Evolutionary conservation across 805 yeast species (phyloP), one percentile per base, ranked within the genome.

Genomic region (Suhomyces tanzawaensis): DNA sequence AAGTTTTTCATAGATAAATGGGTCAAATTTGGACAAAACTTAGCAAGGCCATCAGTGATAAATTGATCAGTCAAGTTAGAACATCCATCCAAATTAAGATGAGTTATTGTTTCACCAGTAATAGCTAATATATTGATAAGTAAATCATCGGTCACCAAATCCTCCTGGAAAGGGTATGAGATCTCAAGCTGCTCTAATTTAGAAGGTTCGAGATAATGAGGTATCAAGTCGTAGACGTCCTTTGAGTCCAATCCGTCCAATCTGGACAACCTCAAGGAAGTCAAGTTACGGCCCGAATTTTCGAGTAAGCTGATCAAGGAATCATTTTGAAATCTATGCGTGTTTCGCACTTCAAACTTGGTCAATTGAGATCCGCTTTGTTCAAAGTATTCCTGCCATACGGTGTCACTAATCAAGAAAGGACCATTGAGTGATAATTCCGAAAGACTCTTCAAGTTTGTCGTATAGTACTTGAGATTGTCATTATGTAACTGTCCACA

Each of bases 401-500:
- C 69, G 0, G 60, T 62, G 46, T 83, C 86, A 51, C 82, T 80
- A 32, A 93, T 81, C 47, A 93, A 64, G 55, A 93, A 93, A 0
- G 97, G 88, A 0, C 99, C 99, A 58, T 91, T 90, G 25, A 93
- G 62, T n/a, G 74, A 65, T 6, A 91, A 40, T 11, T 76, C 68
- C 12, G 58, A 66, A 32, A 93, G 65, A 21, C 74, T 60, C 0
- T 64, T 62, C 29, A 91, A 65, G 45, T 85, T 81, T 7, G 77
- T 64, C 4, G 77, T 73, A 43, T 75, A 77, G 54, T 87, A 84
- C 13, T 67, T 55, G 41, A 93, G 57, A 40, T 84, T 82, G 45
- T 82, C 89, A 55, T 85, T 85, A 49, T 84, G 88, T 28, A 93
- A 64, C 49, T 85, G 90, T 4, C 99, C 99, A 67, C 98, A 91